Conservation (phyloP, 306 rosid species). For the Hippophae gyantsensis region DNA sequence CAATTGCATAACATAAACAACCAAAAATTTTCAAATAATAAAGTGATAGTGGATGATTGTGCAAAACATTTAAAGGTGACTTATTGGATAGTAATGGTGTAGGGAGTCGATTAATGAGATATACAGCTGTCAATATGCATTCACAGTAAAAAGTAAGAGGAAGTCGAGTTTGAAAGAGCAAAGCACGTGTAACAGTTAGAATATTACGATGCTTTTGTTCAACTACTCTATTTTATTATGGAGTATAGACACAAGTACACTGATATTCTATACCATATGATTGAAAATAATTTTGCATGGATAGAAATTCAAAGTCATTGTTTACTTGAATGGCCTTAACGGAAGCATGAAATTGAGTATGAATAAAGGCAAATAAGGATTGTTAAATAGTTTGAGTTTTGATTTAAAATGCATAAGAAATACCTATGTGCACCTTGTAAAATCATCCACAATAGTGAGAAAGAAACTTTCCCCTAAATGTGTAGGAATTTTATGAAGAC, state of each 20-base stretch:
- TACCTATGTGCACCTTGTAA: too few relatives aligned
- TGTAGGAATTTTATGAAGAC: too few relatives aligned
- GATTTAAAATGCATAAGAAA: too few relatives aligned
- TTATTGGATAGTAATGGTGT: slow-evolving; percentile 14
- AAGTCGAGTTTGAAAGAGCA: too few relatives aligned
- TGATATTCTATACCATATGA: too few relatives aligned
- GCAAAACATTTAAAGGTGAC: slow-evolving; percentile 14
- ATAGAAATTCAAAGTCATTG: not conserved
- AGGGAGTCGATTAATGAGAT: slow-evolving; percentile 5
- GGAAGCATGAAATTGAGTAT: slow-evolving; percentile 5
- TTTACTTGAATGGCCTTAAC: too few relatives aligned
- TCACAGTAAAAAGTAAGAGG: too few relatives aligned
- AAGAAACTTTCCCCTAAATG: too few relatives aligned
- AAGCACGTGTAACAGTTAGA: not conserved
- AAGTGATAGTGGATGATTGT: slow-evolving; percentile 15
- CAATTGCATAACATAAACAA: not conserved
- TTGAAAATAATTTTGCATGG: too few relatives aligned
- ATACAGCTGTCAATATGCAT: slow-evolving; percentile 8
- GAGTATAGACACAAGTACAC: too few relatives aligned
- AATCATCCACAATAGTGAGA: too few relatives aligned
- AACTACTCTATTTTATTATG: not conserved
- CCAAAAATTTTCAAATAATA: slow-evolving; percentile 23
- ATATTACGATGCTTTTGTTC: not conserved
- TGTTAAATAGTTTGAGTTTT: too few relatives aligned
- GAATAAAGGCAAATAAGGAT: not conserved